phyloP scores from a whole-genome alignment of 768 basidiomycete species.

The Xerocomellus amylosporus region DNA sequence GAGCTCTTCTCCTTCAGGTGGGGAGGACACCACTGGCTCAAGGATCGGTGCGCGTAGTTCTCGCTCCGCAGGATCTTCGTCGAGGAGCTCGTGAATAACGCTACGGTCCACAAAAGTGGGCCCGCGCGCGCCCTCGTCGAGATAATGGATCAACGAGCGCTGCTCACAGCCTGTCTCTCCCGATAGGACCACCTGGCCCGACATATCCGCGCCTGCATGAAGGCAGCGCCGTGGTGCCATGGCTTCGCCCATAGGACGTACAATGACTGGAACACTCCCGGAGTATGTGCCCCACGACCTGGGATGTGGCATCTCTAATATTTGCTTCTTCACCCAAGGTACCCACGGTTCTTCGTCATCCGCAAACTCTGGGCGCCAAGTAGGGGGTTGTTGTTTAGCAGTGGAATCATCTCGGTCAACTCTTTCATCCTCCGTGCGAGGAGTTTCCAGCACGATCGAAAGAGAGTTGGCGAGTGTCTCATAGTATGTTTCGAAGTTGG shows the following conservation, averaged over 20 bases:
- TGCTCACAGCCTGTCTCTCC: neutral
- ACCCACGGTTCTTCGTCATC: constrained; percentile 23
- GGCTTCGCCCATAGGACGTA: neutral
- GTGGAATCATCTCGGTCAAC: constrained; percentile 8
- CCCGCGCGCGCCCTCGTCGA: constrained; percentile 15
- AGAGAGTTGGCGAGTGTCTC: constrained; percentile 10
- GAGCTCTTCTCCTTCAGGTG: constrained; percentile 16
- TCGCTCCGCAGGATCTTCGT: constrained; percentile 4
- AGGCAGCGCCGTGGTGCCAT: neutral
- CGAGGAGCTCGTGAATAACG: neutral
- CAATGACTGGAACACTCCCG: neutral
- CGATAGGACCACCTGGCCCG: constrained; percentile 5
- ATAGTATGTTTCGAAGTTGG: constrained; percentile 15
- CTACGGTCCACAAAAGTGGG: constrained; percentile 18
- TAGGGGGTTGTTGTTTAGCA: neutral
- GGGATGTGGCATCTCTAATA: neutral
- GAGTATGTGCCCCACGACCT: neutral
- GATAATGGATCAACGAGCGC: constrained; percentile 14
- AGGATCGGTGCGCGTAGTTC: constrained; percentile 5
- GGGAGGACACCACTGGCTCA: constrained; percentile 1
- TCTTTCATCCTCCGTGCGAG: neutral
- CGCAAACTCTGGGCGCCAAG: neutral
- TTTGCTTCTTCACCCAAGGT: constrained; percentile 6
- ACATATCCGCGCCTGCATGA: neutral
- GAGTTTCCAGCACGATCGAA: neutral